Conservation (phyloP, 139 green algal genomes). For the Mychonastes homosphaera region DNA sequence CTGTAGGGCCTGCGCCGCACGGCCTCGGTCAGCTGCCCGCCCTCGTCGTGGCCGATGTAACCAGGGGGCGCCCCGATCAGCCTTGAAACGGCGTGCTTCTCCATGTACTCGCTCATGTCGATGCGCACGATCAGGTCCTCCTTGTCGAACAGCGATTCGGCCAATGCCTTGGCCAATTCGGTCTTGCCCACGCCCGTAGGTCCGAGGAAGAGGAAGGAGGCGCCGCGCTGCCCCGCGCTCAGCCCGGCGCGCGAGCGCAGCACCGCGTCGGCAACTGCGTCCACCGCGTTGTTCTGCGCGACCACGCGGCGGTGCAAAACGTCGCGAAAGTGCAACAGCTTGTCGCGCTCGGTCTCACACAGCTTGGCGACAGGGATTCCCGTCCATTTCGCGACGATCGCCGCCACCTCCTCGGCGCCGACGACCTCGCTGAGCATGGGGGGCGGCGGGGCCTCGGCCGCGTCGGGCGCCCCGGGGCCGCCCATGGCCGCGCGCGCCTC, state of each 20-base stretch:
- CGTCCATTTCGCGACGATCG: constrained; percentile 53
- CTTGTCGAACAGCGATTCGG: constrained; percentile 78
- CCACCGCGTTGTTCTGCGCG: constrained; percentile 80
- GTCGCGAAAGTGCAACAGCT: constrained; percentile 78
- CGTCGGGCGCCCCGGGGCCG: constrained; percentile 7
- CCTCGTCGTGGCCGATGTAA: constrained; percentile 50
- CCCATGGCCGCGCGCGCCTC: constrained; percentile 11
- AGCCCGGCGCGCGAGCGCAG: constrained; percentile 60
- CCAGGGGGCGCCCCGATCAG: constrained; percentile 82
- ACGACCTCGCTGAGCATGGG: constrained; percentile 83
- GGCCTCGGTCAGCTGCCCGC: constrained; percentile 92
- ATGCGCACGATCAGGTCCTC: constrained; percentile 80
- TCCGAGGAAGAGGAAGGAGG: constrained; percentile 86
- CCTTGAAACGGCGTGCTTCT: constrained; percentile 80
- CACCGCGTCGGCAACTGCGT: constrained; percentile 85
- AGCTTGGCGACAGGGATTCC: constrained; percentile 44
- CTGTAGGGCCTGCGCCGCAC: constrained; percentile 55
- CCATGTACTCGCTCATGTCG: constrained; percentile 98
- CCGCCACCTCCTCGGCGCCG: constrained; percentile 59
- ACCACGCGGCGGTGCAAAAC: constrained; percentile 84
- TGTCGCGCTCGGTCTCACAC: constrained; percentile 64
- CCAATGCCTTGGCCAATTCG: constrained; percentile 87
- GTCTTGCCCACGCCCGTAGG: constrained; percentile 86
- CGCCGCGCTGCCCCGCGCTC: constrained; percentile 36
- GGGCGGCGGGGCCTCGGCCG: constrained; percentile 33